Percentiles rank a stretch among this genome's conserved stretches.
Conservation (phyloP, 768 basidiomycete genomes). For the Termitomyces sp. region DNA sequence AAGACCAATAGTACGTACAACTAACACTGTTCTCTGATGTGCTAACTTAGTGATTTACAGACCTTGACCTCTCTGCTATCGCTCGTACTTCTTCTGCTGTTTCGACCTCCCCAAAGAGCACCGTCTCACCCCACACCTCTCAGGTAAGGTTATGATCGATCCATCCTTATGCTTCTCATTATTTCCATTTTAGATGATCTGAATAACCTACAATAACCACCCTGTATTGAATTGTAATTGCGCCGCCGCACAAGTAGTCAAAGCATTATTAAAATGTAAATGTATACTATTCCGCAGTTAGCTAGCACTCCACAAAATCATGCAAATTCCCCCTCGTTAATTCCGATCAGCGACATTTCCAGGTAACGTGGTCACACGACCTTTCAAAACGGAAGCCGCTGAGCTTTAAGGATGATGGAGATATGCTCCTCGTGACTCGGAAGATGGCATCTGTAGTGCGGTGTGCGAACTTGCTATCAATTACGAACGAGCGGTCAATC, state of each 20-base stretch:
- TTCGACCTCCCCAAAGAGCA: conserved; percentile 33
- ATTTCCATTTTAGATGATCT: neutral
- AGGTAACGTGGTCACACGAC: neutral
- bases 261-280: neutral
- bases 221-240: conserved; percentile 1
- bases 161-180: neutral
- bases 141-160: neutral
- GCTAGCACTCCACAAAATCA: neutral
- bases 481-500: neutral
- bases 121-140: conserved; percentile 9
- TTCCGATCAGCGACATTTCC: neutral
- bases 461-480: neutral
- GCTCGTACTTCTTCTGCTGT: conserved; percentile 78
- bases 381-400: neutral
- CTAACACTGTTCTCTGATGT: neutral
- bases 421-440: neutral
- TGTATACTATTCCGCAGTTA: neutral
- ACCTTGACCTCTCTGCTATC: conserved; percentile 66
- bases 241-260: neutral
- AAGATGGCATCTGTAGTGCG: neutral
- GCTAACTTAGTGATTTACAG: conserved; percentile 16
- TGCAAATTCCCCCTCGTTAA: neutral
- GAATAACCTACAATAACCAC: neutral
- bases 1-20: conserved; percentile 46
- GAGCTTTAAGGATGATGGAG: neutral